Evolutionary conservation across 768 basidiomycete species (phyloP).

Genomic region (Suillus tomentosus): DNA sequence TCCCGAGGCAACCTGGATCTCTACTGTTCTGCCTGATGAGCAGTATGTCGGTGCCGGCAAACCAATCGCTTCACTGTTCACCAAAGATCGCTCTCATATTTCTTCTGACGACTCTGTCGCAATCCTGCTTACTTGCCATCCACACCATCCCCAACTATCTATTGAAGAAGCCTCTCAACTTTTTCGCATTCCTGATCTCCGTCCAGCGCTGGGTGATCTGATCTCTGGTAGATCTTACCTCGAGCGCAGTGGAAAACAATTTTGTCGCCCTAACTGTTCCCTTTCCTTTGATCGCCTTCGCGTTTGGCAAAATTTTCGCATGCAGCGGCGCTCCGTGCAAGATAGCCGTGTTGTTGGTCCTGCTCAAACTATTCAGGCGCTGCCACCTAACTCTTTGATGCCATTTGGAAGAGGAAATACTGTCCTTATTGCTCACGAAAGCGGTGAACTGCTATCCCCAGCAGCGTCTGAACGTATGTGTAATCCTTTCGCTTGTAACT

Average conservation of each 20-base stretch:
- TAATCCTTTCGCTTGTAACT: background rate
- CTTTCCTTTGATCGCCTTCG: conserved; percentile 3
- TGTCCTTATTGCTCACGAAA: conserved; percentile 6
- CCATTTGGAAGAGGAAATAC: conserved; percentile 9
- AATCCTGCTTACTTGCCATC: conserved; percentile 3
- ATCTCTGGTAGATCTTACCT: conserved; percentile 5
- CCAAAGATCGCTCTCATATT: background rate
- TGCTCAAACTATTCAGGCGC: conserved; percentile 5
- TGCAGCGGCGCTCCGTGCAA: conserved; percentile 5
- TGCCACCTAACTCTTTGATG: background rate
- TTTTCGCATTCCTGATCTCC: conserved; percentile 11
- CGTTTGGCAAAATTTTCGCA: background rate
- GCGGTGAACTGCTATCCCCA: background rate
- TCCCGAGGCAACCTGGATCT: conserved; percentile 9
- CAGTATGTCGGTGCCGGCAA: background rate
- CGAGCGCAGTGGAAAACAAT: background rate
- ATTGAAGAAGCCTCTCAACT: background rate
- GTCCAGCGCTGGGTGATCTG: conserved; percentile 13
- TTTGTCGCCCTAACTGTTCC: conserved; percentile 1
- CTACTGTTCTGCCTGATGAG: conserved; percentile 8
- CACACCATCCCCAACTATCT: conserved; percentile 7
- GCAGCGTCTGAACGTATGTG: background rate
- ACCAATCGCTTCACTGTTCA: conserved; percentile 10
- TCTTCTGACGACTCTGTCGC: background rate
- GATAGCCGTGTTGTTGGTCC: background rate